Conservation (phyloP, 257 asterid genomes). For the Solanum peruvianum region DNA sequence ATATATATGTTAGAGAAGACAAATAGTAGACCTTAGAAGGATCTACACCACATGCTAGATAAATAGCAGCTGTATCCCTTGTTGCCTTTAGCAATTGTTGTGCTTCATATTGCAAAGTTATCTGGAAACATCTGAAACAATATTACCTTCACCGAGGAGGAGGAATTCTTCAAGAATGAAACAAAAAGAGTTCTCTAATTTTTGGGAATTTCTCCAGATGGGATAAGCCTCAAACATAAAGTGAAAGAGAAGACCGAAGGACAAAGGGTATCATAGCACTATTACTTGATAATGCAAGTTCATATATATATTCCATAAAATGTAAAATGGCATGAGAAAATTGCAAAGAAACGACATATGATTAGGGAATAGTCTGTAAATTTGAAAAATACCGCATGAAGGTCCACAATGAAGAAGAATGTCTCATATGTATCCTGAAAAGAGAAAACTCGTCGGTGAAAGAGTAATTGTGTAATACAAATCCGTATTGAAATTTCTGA, state of each 20-base stretch:
- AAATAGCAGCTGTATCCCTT: constrained; percentile 90
- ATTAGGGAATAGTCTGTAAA: neutral
- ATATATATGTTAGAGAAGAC: neutral
- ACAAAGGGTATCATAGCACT: neutral
- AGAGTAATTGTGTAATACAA: neutral
- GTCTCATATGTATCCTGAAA: constrained; percentile 87
- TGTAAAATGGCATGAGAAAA: neutral
- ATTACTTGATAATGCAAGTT: neutral
- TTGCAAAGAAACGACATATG: neutral
- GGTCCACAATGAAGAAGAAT: constrained; percentile 92
- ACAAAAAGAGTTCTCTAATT: neutral
- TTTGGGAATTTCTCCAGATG: neutral
- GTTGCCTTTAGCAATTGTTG: constrained; percentile 73
- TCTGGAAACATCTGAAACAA: constrained; percentile 30
- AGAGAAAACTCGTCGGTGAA: neutral
- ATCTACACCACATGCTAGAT: constrained; percentile 96
- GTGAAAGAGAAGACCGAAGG: neutral
- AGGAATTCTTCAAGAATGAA: neutral
- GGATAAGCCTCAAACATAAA: neutral
- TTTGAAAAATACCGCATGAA: constrained; percentile 74
- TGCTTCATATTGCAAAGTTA: constrained; percentile 76
- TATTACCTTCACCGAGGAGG: neutral
- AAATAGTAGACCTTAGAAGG: constrained; percentile 51
- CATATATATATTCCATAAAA: neutral
- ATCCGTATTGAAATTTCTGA: neutral